Base-by-base conservation (phyloP, 2,329 filamentous ascomycete genomes). In the Rutstroemia sp. region DNA sequence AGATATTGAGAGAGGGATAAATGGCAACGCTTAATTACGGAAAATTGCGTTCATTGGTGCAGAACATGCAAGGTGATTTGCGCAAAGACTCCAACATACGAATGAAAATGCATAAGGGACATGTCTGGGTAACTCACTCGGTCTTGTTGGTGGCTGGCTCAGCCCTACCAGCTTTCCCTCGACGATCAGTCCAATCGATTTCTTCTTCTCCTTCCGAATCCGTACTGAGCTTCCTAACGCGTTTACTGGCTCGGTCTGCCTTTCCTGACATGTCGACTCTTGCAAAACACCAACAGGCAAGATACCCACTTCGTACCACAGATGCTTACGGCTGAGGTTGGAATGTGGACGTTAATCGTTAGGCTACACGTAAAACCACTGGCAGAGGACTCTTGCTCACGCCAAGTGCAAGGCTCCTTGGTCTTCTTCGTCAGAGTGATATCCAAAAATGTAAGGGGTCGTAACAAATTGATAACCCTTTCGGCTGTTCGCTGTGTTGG, bases 191-290 rank as follows among this genome's bases (percentile, higher is more conserved):
- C 63, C 62, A 67, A 54, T 66, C 63, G 38, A 59, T 58, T 16
- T 49, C 49, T 25, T 54, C 60, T 7, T 56, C 58, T 12, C 66
- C 65, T 55, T 68, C 66, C 10, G 65, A 67, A 54, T 68, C 66
- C 27, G 66, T 68, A 60, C 66, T 68, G 46, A 68, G 59, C 49
- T 59, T 63, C 45, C 65, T 54, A 25, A 59, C 19, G 44, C 61
- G 64, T 58, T 67, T 67, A 61, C 59, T 64, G 58, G 64, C 61
- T 52, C 64, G 58, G 9, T 64, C 64, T 23, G 54, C 51, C 49
- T 57, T 61, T 48, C 60, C 60, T 23, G 65, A 60, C 66, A 68
- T 67, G 38, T 30, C 57, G 42, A 23, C 23, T 21, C 18, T 46
- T 44, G 42, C 21, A 30, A 16, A 18, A 19, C 14, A n/a, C n/a